A percentile compares a stretch with the other conserved stretches of the same genome.
Conservation (phyloP, 2,329 filamentous ascomycete genomes). For the Colletotrichum chlorophyti region DNA sequence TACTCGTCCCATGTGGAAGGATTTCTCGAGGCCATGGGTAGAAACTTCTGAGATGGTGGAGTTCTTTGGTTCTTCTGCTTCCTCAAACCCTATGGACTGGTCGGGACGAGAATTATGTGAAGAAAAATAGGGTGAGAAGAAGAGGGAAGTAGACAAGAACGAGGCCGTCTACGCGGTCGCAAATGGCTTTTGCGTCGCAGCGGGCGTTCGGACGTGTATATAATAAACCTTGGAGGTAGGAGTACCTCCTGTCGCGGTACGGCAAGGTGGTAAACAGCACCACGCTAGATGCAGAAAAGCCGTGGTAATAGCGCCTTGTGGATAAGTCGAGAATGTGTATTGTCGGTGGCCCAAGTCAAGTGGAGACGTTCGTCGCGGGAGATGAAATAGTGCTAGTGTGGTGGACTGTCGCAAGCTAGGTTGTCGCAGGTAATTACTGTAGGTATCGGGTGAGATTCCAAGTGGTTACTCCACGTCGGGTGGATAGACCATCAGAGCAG, state of each 20-base stretch:
- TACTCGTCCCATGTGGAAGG: conserved; percentile 55
- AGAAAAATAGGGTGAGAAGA: background rate
- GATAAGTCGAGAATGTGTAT: conserved; percentile 22
- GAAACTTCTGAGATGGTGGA: too few relatives aligned
- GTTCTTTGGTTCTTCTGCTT: too few relatives aligned
- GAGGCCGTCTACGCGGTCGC: conserved; percentile 4
- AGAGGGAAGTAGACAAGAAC: background rate
- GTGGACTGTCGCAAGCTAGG: conserved; percentile 19
- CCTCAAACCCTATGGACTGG: background rate
- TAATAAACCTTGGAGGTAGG: conserved; percentile 5
- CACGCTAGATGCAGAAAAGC: conserved; percentile 6
- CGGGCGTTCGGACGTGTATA: conserved; percentile 23
- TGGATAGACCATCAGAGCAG: conserved; percentile 13
- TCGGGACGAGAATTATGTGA: background rate
- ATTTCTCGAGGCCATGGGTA: conserved; percentile 38
- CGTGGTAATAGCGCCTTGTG: too few relatives aligned
- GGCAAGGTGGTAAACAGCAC: background rate
- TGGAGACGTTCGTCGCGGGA: conserved; percentile 25
- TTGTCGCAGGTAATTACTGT: conserved; percentile 22
- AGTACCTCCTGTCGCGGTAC: background rate
- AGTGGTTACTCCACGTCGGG: conserved; percentile 21
- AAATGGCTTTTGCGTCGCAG: background rate
- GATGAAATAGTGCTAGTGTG: conserved; percentile 27
- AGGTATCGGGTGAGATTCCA: conserved; percentile 15
- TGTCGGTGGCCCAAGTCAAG: conserved; percentile 1